phyloP scores from a whole-genome alignment of 2,329 filamentous ascomycete species.

The Botrytis deweyae region DNA sequence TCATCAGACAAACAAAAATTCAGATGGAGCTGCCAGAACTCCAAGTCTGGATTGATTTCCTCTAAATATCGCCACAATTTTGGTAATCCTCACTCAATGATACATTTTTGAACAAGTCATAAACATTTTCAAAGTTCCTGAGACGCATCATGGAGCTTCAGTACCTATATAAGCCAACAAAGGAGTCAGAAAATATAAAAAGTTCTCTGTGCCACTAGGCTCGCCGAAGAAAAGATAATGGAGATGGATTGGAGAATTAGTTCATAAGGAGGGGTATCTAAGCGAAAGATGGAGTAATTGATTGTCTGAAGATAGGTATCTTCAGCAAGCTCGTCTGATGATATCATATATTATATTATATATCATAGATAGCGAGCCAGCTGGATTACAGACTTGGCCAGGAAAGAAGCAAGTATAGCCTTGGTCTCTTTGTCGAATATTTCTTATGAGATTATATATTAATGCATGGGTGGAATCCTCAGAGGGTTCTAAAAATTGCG shows the following conservation, averaged over 20 bases:
- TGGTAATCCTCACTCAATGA: neutral
- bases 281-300: neutral
- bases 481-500: neutral
- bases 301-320: neutral
- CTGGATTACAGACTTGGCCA: neutral
- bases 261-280: neutral
- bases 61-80: neutral
- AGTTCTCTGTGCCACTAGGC: neutral
- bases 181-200: neutral
- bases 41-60: neutral
- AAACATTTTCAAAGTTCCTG: neutral
- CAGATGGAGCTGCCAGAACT: neutral
- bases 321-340: neutral
- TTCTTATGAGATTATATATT: neutral
- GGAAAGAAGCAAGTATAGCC: neutral
- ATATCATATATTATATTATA: neutral
- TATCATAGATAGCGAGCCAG: neutral
- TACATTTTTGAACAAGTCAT: neutral
- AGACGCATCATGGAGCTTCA: neutral
- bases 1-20: neutral
- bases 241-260: neutral
- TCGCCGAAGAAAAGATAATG: neutral
- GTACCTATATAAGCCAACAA: neutral
- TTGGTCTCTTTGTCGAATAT: neutral
- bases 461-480: too few relatives aligned